Evolutionary conservation across 192 early-diverging fungal species (phyloP).

Genomic region (Phycomyces nitens): DNA sequence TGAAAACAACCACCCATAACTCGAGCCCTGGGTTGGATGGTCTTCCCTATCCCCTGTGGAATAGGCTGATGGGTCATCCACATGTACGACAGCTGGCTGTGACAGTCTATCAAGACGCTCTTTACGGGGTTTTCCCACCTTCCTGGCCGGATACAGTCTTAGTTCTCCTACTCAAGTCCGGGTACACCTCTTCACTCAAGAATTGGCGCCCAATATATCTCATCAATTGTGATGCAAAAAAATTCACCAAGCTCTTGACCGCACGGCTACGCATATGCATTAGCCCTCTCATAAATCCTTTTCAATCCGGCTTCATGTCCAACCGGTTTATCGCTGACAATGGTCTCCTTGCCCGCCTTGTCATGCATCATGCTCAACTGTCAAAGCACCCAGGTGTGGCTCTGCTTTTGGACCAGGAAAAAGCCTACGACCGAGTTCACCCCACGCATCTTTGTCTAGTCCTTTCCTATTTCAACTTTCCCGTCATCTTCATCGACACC

Average conservation of each 20-base stretch:
- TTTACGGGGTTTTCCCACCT: neutral
- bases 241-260: constrained; percentile 11
- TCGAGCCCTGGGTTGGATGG: too few species aligned
- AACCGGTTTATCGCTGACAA: neutral
- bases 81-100: too few species aligned
- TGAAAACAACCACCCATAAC: too few species aligned
- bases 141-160: constrained; percentile 12
- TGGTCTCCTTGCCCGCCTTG: neutral
- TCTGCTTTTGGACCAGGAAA: too few species aligned
- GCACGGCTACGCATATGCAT: too few species aligned
- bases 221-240: constrained; percentile 17
- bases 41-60: too few species aligned
- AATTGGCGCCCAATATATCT: constrained; percentile 18
- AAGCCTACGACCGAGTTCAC: too few species aligned
- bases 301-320: neutral
- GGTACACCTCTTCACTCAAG: neutral
- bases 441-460: too few species aligned
- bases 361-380: neutral
- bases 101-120: too few species aligned
- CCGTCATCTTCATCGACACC: neutral
- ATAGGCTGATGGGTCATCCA: too few species aligned
- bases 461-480: too few species aligned
- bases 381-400: too few species aligned
- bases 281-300: neutral
- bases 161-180: constrained; percentile 20